Evolutionary conservation across 306 rosid species (phyloP).

Genomic region (Cicer pinnatifidum): DNA sequence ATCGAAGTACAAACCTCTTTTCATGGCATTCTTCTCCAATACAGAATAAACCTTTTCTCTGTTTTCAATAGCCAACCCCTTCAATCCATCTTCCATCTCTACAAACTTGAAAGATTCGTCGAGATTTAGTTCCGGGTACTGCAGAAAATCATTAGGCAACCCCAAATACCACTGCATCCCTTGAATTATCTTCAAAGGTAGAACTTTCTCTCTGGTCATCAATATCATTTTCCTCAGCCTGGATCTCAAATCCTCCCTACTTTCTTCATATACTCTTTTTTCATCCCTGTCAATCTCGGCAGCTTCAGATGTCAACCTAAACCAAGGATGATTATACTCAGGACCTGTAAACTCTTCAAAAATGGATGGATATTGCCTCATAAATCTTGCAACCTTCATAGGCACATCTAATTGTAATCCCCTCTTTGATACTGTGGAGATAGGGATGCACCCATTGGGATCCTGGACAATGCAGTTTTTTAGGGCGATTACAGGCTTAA

Average conservation of each 20-base stretch:
- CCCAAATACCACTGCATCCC: slow-evolving; percentile 97
- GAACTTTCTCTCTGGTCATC: slow-evolving; percentile 69
- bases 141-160: slow-evolving; percentile 71
- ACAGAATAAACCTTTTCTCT: slow-evolving; percentile 61
- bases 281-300: slow-evolving; percentile 75
- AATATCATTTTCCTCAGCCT: slow-evolving; percentile 79
- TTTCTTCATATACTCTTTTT: slow-evolving; percentile 62
- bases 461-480: slow-evolving; percentile 69
- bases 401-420: slow-evolving; percentile 68
- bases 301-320: slow-evolving; percentile 81
- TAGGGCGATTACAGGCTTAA: slow-evolving; percentile 68
- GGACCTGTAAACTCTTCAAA: slow-evolving; percentile 85
- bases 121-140: slow-evolving; percentile 56
- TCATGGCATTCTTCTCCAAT: slow-evolving; percentile 67
- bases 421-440: slow-evolving; percentile 75
- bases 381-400: slow-evolving; percentile 69
- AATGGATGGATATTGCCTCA: slow-evolving; percentile 84
- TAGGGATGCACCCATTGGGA: slow-evolving; percentile 75
- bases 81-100: slow-evolving; percentile 76
- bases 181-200: slow-evolving; percentile 77
- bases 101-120: slow-evolving; percentile 75
- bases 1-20: slow-evolving; percentile 58
- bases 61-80: slow-evolving; percentile 61
- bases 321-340: slow-evolving; percentile 79
- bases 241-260: slow-evolving; percentile 61